Conservation (phyloP, 2,329 filamentous ascomycete genomes). For the Helicocarpus griseus region DNA sequence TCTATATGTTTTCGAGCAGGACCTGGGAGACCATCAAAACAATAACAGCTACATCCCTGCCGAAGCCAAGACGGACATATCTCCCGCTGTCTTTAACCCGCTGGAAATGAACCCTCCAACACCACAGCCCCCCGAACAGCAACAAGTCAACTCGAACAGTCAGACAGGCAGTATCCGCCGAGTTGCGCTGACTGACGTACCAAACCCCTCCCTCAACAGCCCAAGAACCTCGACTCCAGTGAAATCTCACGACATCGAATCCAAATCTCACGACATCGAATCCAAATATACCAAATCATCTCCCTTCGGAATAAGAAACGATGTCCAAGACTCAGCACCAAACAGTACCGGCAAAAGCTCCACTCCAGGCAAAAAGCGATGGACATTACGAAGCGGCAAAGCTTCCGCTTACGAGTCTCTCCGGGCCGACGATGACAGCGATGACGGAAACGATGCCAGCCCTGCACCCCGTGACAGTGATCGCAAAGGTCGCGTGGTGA, state of each 20-base stretch:
- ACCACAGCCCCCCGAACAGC: constrained; percentile 24
- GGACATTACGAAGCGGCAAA: constrained; percentile 26
- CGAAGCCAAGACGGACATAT: constrained; percentile 20
- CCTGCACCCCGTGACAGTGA: constrained; percentile 20
- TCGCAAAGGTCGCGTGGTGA: constrained; percentile 35
- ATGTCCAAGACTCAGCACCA: constrained; percentile 12
- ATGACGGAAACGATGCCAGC: constrained; percentile 15
- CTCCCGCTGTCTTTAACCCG: constrained; percentile 28
- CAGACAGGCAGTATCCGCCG: constrained; percentile 22
- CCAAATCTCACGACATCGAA: too few relatives aligned
- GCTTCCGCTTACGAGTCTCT: constrained; percentile 25
- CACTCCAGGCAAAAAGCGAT: constrained; percentile 15
- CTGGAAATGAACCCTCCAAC: constrained; percentile 39
- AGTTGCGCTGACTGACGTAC: constrained; percentile 23
- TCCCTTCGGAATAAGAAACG: constrained; percentile 17
- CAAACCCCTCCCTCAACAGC: constrained; percentile 24
- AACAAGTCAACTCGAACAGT: constrained; percentile 15
- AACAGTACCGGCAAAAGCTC: constrained; percentile 17
- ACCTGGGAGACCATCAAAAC: constrained; percentile 25
- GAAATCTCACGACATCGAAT: constrained; percentile 31
- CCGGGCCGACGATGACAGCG: constrained; percentile 22
- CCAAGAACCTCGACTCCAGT: constrained; percentile 16
- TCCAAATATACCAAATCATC: constrained; percentile 15
- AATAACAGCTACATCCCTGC: constrained; percentile 27
- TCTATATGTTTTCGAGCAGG: constrained; percentile 21